Percentiles rank a stretch among this genome's conserved stretches.
Conservation (phyloP, 305 asterid genomes). For the Petunia hybrid region DNA sequence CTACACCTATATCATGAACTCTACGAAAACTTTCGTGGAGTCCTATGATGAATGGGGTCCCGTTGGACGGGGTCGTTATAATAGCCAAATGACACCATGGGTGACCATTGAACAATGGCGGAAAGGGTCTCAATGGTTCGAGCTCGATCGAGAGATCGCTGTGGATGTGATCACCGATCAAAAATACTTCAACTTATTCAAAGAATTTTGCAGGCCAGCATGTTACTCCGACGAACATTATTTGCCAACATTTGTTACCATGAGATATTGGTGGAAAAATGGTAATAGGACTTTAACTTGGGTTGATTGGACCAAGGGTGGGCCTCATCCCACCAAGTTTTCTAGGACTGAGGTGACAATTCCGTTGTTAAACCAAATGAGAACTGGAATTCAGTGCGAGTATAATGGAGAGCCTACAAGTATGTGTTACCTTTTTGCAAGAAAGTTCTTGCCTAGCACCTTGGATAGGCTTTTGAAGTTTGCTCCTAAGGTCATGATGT, state of each 20-base stretch:
- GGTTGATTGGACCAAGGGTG: conserved; percentile 38
- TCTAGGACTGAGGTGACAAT: conserved; percentile 30
- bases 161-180: conserved; percentile 23
- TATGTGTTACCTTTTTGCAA: conserved; percentile 33
- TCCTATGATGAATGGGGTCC: conserved; percentile 29
- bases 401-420: conserved; percentile 32
- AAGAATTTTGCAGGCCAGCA: conserved; percentile 13
- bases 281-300: conserved; percentile 34
- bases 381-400: conserved; percentile 29
- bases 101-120: conserved; percentile 27
- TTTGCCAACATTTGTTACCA: conserved; percentile 30
- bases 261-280: conserved; percentile 30
- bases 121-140: conserved; percentile 37
- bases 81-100: conserved; percentile 30
- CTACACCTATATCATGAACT: conserved; percentile 28
- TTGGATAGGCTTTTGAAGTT: conserved; percentile 34
- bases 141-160: conserved; percentile 19
- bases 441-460: conserved; percentile 31
- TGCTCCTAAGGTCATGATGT: conserved; percentile 36
- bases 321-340: conserved; percentile 33
- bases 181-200: conserved; percentile 25
- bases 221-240: conserved; percentile 38
- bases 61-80: conserved; percentile 34
- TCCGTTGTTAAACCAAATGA: conserved; percentile 26
- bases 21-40: conserved; percentile 23